Evolutionary conservation across 805 yeast genomes (phyloP).

Genomic region (Saccharomycopsis sp.): DNA sequence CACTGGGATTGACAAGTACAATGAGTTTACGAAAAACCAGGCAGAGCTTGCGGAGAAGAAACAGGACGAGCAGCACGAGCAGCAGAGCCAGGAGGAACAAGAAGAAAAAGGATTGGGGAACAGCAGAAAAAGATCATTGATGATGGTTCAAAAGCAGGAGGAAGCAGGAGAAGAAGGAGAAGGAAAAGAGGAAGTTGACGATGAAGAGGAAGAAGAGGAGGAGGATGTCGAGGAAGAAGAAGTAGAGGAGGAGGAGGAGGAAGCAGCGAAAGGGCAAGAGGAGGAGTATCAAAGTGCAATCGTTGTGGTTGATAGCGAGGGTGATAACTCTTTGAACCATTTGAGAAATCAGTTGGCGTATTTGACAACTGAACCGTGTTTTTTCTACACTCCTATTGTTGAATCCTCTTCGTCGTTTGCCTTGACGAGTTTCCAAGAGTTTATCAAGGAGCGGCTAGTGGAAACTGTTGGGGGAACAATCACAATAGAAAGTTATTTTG

Average conservation of each 20-base stretch:
- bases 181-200: not conserved
- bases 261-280: no score
- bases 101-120: no score
- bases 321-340: conserved; percentile 13
- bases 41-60: no score
- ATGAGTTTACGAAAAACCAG: not conserved
- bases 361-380: conserved; percentile 16
- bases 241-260: no score
- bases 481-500: no score
- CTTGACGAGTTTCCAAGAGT: not conserved
- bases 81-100: no score
- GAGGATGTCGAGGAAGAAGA: no score
- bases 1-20: conserved; percentile 6
- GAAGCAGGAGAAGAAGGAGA: not conserved
- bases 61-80: not conserved
- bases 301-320: not conserved
- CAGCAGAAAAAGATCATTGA: no score
- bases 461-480: no score
- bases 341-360: conserved; percentile 18
- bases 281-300: not conserved
- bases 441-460: not conserved
- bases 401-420: not conserved
- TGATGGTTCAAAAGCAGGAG: no score
- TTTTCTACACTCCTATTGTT: not conserved
- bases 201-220: no score